Percentiles rank a stretch among this genome's conserved stretches.
These are phyloP conservation scores for Selenicereus undatus DNA, from an alignment of 148 eudicot species.

Conservation along the genomic window DNA sequence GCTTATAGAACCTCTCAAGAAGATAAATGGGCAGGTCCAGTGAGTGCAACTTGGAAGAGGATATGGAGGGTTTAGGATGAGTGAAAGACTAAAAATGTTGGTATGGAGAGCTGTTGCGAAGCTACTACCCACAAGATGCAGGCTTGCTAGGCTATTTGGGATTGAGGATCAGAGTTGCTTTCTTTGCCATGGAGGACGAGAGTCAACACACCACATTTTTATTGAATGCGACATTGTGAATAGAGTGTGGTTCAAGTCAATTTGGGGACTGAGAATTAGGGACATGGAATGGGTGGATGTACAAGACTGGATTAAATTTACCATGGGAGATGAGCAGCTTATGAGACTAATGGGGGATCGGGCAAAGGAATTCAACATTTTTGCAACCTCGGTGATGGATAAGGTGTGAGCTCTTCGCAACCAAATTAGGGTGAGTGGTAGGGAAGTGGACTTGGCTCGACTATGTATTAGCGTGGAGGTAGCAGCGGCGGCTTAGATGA, in stretches of 20 bases:
- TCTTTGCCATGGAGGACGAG: not conserved
- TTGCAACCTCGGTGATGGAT: no score
- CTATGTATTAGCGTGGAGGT: no score
- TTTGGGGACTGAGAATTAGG: not conserved
- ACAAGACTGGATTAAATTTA: not conserved
- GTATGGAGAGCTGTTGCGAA: not conserved
- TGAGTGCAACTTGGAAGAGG: not conserved
- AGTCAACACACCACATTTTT: not conserved
- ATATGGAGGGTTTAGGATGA: not conserved
- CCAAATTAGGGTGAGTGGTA: no score
- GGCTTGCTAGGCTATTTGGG: not conserved
- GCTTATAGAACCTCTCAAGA: not conserved
- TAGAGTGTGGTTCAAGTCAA: not conserved
- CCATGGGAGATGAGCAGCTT: not conserved
- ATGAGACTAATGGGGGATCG: not conserved
- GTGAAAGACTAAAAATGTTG: not conserved
- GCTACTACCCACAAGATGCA: not conserved
- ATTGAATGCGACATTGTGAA: not conserved
- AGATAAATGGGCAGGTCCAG: not conserved
- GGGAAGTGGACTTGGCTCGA: no score
- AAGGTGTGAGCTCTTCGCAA: no score
- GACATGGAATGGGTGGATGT: not conserved
- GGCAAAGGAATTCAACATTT: not conserved
- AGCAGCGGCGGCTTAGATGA: no score
- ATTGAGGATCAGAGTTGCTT: not conserved